Evolutionary conservation across 1,139 yeast species (phyloP).

Genomic region (Yamadazyma trypodendri): DNA sequence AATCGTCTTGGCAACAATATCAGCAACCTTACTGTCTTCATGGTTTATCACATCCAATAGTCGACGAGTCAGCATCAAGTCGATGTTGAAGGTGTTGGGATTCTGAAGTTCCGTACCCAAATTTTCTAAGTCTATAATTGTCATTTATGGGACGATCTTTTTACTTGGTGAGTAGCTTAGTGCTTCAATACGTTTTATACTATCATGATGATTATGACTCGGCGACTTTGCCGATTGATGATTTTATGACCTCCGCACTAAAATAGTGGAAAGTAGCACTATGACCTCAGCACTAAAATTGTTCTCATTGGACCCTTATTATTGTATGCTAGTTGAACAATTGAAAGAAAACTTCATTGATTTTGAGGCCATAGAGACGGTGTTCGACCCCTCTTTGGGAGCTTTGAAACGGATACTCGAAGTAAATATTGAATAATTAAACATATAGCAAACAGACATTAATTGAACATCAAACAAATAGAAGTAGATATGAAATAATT

Average conservation of each 20-base stretch:
- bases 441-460: no score
- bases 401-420: not conserved
- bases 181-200: not conserved
- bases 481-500: no score
- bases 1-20: slow-evolving; percentile 13
- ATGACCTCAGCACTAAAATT: slow-evolving; percentile 5
- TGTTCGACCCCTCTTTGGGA: not conserved
- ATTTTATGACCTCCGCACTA: not conserved
- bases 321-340: not conserved
- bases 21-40: slow-evolving; percentile 19
- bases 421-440: no score
- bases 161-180: no score
- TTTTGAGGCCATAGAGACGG: not conserved
- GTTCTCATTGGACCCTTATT: slow-evolving; percentile 4
- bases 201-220: not conserved
- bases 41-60: slow-evolving; percentile 19
- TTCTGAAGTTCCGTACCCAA: slow-evolving; percentile 7
- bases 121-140: not conserved
- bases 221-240: not conserved
- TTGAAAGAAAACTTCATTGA: not conserved
- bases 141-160: not conserved
- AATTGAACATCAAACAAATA: no score
- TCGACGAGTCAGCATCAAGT: slow-evolving; percentile 10
- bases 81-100: slow-evolving; percentile 6
- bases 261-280: not conserved